Evolutionary conservation across 176 grass and related monocot species (phyloP).

Genomic region (Zea mays): Zm-B73-REFERENCE-NAM-5.0 NC_050102.1:8869001-8869500

Average conservation of each 20-base stretch:
- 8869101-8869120: conserved; percentile 28
- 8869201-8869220: conserved; percentile 54
- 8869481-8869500: conserved; percentile 71
- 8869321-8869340: conserved; percentile 74
- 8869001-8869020: conserved; percentile 69
- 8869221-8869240: conserved; percentile 45
- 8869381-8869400: conserved; percentile 85
- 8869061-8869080: conserved; percentile 47
- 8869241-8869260: conserved; percentile 59
- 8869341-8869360: conserved; percentile 49
- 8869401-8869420: conserved; percentile 82
- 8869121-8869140: conserved; percentile 26
- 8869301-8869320: conserved; percentile 71
- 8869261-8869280: conserved; percentile 67
- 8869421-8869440: conserved; percentile 67
- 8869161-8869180: conserved; percentile 22
- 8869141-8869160: conserved; percentile 34
- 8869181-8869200: conserved; percentile 46
- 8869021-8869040: conserved; percentile 63
- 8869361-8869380: conserved; percentile 67
- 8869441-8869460: conserved; percentile 79
- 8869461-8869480: conserved; percentile 93
- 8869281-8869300: conserved; percentile 93
- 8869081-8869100: conserved; percentile 50
- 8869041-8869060: conserved; percentile 53